Evolutionary conservation across 768 basidiomycete species (phyloP).

Genomic region (Pleurotus salmoneostramineus): DNA sequence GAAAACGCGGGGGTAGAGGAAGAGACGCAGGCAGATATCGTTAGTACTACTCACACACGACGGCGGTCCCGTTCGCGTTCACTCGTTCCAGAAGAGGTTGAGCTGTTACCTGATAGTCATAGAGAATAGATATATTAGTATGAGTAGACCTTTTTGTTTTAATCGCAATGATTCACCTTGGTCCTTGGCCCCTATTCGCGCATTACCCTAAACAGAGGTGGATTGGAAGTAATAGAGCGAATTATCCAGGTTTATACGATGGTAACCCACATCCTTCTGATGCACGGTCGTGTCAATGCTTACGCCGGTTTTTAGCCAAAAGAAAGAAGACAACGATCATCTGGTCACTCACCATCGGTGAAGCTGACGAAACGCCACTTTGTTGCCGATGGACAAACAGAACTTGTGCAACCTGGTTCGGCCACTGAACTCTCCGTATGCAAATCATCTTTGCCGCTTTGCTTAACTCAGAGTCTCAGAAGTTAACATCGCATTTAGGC

Average conservation of each 20-base stretch:
- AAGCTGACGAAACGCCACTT: constrained; percentile 45
- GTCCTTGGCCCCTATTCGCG: too few species aligned
- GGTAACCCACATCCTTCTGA: constrained; percentile 12
- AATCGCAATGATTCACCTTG: neutral
- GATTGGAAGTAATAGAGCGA: too few species aligned
- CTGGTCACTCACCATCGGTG: constrained; percentile 49
- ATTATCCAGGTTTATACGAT: too few species aligned
- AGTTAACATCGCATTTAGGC: constrained; percentile 26
- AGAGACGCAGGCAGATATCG: neutral
- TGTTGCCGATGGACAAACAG: constrained; percentile 42
- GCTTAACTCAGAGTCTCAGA: neutral
- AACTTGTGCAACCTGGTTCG: constrained; percentile 41
- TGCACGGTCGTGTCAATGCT: constrained; percentile 1
- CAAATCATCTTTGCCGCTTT: neutral
- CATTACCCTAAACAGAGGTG: neutral
- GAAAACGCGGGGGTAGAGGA: neutral
- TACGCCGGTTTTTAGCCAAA: constrained; percentile 24
- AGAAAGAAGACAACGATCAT: constrained; percentile 38
- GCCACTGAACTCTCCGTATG: constrained; percentile 35
- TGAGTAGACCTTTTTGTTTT: constrained; percentile 2
- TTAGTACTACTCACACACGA: neutral
- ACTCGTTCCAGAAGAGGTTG: neutral
- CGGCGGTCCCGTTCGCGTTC: neutral
- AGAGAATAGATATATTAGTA: neutral
- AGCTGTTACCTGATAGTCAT: constrained; percentile 5